These are phyloP conservation scores for Pythium aquatile DNA, from an alignment of 352 stramenopile genomes.

Conservation along the genomic window DNA sequence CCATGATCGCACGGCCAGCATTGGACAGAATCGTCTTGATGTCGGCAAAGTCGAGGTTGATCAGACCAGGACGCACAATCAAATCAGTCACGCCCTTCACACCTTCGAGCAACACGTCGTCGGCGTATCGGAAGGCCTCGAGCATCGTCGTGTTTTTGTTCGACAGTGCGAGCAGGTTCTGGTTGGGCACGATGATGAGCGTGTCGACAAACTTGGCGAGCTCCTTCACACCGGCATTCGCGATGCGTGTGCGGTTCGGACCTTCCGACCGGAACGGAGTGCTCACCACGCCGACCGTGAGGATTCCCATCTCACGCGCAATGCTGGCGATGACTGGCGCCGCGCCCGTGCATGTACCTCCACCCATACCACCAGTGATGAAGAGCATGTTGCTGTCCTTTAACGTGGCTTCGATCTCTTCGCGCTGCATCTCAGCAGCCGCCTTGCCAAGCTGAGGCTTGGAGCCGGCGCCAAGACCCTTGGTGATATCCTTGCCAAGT, in stretches of 20 bases:
- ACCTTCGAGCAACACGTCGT: constrained; percentile 95
- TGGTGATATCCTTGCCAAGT: constrained; percentile 82
- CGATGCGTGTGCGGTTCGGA: constrained; percentile 91
- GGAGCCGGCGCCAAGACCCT: constrained; percentile 76
- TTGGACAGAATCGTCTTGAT: constrained; percentile 95
- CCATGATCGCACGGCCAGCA: constrained; percentile 95
- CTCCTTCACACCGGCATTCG: constrained; percentile 90
- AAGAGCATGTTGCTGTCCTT: constrained; percentile 95
- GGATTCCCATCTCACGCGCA: constrained; percentile 89
- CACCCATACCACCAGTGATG: constrained; percentile 95
- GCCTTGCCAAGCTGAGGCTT: constrained; percentile 77
- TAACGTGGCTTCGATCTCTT: constrained; percentile 89
- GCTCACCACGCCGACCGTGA: constrained; percentile 96
- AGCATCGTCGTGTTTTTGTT: constrained; percentile 92
- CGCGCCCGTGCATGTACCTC: constrained; percentile 90
- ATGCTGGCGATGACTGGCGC: constrained; percentile 93
- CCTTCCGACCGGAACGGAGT: constrained; percentile 96
- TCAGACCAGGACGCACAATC: constrained; percentile 95
- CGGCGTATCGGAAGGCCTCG: constrained; percentile 92
- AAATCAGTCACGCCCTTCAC: constrained; percentile 96
- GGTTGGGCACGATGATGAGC: constrained; percentile 96
- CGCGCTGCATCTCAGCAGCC: constrained; percentile 85
- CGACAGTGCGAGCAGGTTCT: constrained; percentile 93
- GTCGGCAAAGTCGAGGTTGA: constrained; percentile 98
- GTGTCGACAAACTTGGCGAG: constrained; percentile 94